phyloP scores from a whole-genome alignment of 2,329 filamentous ascomycete genomes.

The Cordyceps pruinosa region DNA sequence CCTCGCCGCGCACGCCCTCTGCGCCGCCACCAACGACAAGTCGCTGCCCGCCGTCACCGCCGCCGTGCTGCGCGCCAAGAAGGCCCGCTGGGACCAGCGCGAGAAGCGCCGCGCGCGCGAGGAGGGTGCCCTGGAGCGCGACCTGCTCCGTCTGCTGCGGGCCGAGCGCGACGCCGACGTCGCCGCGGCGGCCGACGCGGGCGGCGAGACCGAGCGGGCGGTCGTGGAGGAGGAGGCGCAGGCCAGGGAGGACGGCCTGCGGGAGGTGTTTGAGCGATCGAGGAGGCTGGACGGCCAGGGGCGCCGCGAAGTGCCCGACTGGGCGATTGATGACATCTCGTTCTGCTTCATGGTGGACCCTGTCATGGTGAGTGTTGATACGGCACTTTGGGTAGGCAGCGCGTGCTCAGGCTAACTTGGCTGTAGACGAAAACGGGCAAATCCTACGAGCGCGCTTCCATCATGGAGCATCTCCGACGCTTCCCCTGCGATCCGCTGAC shows the following conservation, averaged over 20 bases:
- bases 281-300: conserved; percentile 33
- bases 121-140: conserved; percentile 50
- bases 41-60: conserved; percentile 65
- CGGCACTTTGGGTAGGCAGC: neutral
- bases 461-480: conserved; percentile 77
- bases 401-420: neutral
- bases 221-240: conserved; percentile 43
- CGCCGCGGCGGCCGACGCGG: conserved; percentile 28
- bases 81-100: conserved; percentile 72
- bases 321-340: conserved; percentile 68
- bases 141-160: conserved; percentile 49
- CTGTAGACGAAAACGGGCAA: conserved; percentile 68
- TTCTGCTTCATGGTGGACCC: conserved; percentile 71
- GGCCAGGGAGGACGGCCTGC: conserved; percentile 38
- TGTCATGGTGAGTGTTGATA: conserved; percentile 30
- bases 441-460: conserved; percentile 79
- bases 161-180: conserved; percentile 39
- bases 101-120: conserved; percentile 57
- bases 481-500: conserved; percentile 76
- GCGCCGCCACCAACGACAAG: conserved; percentile 54
- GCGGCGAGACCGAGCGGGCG: conserved; percentile 38
- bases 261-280: conserved; percentile 46
- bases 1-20: conserved; percentile 64
- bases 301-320: conserved; percentile 62
- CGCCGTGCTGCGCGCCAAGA: conserved; percentile 74